Base-by-base conservation (phyloP, 257 asterid species). In the Buddleja alternifolia region DNA sequence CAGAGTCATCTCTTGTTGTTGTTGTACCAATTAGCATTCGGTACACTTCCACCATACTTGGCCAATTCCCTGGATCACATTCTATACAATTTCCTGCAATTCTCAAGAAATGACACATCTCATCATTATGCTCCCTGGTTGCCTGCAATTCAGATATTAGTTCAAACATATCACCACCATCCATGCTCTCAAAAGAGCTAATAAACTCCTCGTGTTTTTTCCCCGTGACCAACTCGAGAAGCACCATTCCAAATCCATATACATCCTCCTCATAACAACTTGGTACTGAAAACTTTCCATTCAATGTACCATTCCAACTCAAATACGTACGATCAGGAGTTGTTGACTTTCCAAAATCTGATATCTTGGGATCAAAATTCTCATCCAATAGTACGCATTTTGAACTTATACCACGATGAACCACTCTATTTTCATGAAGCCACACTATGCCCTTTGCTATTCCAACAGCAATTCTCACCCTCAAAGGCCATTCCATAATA, bases 381-480 rank as follows among this genome's bases (percentile, higher is more conserved):
- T 37, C 72, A 39, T 78, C 83, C 8, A 78, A 48, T 40, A 73
- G 15, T 11, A 78, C 58, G 46, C 66, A 69, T 23, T 71, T 67
- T 0, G 80, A 69, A 74, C 63, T 73, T 7, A 73, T 69, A 46
- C 53, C 60, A 11, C 69, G 48, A 7, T 75, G 78, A 47, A 74
- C 68, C 4, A 77, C 70, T 9, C 19, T 52, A 2, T 55, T 66
- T 6, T 63, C 60, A 55, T 78, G 79, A 15, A 78, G 77, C 79
- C 77, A 78, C 14, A 76, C 63, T 16, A 73, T 41, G 21, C 79
- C 79, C 58, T 57, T 48, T 17, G 83, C 83, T 48, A 69, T 16
- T 0, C 71, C 70, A 14, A 51, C 55, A 6, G 78, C 84, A 24
- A 76, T 53, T 51, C 56, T 75, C 32, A 70, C 62, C 59, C 79